Base-by-base conservation (phyloP, 768 basidiomycete genomes). In the Cystoderma amianthinum region DNA sequence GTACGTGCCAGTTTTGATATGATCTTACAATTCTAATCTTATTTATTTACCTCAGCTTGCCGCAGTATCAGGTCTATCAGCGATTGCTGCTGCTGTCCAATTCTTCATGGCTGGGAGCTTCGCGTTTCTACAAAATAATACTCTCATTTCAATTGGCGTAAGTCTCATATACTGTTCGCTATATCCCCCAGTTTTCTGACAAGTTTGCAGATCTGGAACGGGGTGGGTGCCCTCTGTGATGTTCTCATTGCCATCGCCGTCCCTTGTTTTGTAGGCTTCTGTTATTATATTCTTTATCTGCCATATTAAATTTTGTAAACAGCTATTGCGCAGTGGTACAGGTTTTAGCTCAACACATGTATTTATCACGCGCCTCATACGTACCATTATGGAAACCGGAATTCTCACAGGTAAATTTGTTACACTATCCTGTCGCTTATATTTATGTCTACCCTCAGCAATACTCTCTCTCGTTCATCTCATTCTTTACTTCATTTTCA, bases 321-420 rank as follows among this genome's bases (percentile, higher is more conserved):
- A 58, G 59, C 41, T 62, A 15, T 51, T 60, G 49, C 52, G 54
- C 6, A 49, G 53, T 32, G 57, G 58, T 1, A 58, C 59, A 9
- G 59, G 58, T 4, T 44, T 59, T 22, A 48, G 43, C 20, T 35
- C 48, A 1, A 62, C 59, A 0, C 59, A 62, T 38, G 41, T 48
- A 32, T 48, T 51, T 46, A 48, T 62, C n/a, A 54, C 57, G 3
- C 54, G 54, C 22, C 48, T 62, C 18, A 48, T 62, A 4, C 43
- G 50, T 19, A 43, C 61, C 15, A 48, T 56, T 19, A 50, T 62
- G 23, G 61, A 62, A 39, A 61, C 58, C 15, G 61, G 61, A 9
- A 48, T 50, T 13, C 40, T 62, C 1, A 61, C 57, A 37, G 58
- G 59, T 61, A 41, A 17, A 45, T 37, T 13, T n/a, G n/a, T 37